A percentile compares a stretch with the other conserved stretches of the same genome.
phyloP scores from a whole-genome alignment of 2,329 filamentous ascomycete genomes.

The Cercospora zeina region DNA sequence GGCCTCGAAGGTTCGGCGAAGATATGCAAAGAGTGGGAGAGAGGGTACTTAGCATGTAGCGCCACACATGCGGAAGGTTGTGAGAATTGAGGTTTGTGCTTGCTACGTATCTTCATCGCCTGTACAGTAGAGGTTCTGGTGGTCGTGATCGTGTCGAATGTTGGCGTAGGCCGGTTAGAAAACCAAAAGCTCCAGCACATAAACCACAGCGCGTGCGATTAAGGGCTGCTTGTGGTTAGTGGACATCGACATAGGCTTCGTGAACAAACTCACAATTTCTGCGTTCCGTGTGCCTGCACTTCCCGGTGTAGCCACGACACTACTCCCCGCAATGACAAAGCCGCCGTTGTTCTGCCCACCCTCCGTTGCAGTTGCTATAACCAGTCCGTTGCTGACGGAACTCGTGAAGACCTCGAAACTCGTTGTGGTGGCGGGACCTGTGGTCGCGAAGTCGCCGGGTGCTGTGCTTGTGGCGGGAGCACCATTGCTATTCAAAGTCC shows the following conservation, averaged over 20 bases:
- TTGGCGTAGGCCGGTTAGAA: constrained; percentile 20
- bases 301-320: constrained; percentile 40
- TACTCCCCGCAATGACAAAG: constrained; percentile 38
- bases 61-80: not conserved
- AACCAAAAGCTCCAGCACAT: constrained; percentile 32
- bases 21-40: not conserved
- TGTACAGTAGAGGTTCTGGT: constrained; percentile 23
- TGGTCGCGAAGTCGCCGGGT: constrained; percentile 23
- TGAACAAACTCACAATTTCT: constrained; percentile 37
- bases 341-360: constrained; percentile 25
- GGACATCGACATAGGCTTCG: not conserved
- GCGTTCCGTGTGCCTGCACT: constrained; percentile 30
- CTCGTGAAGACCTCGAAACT: constrained; percentile 29
- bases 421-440: constrained; percentile 30
- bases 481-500: constrained; percentile 36
- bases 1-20: not conserved
- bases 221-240: constrained; percentile 35
- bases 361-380: constrained; percentile 28
- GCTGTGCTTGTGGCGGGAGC: constrained; percentile 31
- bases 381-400: constrained; percentile 31
- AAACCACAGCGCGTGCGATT: constrained; percentile 31
- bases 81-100: constrained; percentile 26
- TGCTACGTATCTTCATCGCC: constrained; percentile 17
- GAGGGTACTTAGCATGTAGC: not conserved
- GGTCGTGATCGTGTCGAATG: constrained; percentile 7